Evolutionary conservation across 2,329 filamentous ascomycete genomes (phyloP).

Genomic region (Didymella arachidicola): DNA sequence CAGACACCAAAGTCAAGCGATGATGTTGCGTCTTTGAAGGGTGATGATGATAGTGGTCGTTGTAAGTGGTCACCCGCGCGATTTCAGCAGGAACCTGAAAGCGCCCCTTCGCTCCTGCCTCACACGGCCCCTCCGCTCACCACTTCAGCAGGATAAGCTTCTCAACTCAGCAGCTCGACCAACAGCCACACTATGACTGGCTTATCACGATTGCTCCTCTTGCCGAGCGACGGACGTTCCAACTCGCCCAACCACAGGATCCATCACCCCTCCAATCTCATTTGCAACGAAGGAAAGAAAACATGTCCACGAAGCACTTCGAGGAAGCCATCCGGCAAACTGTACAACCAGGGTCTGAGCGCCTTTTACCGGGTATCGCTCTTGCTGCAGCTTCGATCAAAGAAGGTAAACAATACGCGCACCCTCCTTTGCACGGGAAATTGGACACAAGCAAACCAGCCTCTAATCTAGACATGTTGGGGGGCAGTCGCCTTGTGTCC

Average conservation of each 20-base stretch:
- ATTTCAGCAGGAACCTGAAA: neutral
- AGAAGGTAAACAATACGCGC: slow-evolving; percentile 19
- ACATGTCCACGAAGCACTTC: slow-evolving; percentile 19
- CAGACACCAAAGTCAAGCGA: neutral
- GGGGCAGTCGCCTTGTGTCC: neutral
- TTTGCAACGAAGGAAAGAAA: neutral
- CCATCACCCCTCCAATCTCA: neutral
- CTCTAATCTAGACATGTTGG: neutral
- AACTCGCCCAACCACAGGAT: neutral
- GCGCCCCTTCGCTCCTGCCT: neutral
- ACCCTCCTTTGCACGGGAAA: neutral
- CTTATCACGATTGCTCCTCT: neutral
- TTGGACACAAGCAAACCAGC: neutral
- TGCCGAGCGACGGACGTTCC: neutral
- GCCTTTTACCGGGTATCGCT: slow-evolving; percentile 31
- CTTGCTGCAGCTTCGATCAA: slow-evolving; percentile 31
- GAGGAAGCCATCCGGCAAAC: slow-evolving; percentile 30
- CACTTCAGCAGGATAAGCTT: neutral
- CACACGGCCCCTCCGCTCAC: neutral
- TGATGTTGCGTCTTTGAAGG: neutral
- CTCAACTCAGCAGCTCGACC: neutral
- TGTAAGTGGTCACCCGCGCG: neutral
- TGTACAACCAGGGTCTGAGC: slow-evolving; percentile 26
- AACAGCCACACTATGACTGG: neutral
- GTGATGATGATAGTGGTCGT: neutral